Percentiles rank a stretch among this genome's conserved stretches.
Conservation (phyloP, 2,329 filamentous ascomycete genomes). For the Hirsutella rhossiliensis region DNA sequence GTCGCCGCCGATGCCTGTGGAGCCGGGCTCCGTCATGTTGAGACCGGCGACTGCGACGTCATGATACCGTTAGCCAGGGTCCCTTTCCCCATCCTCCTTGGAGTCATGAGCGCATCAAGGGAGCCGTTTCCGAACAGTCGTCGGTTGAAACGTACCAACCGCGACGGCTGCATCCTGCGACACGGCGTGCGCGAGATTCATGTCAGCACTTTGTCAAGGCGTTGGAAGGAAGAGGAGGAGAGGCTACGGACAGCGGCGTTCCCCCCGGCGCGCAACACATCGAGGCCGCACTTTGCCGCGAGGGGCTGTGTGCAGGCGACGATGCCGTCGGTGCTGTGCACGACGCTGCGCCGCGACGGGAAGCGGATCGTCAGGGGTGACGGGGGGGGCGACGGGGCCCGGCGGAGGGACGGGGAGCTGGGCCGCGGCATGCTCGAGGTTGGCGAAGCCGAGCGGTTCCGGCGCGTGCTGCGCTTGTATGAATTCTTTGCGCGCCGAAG, state of each 20-base stretch:
- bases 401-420: constrained; percentile 33
- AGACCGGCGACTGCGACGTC: constrained; percentile 59
- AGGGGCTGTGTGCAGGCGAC: constrained; percentile 84
- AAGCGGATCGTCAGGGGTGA: constrained; percentile 48
- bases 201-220: not conserved
- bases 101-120: not conserved
- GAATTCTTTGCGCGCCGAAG: no score
- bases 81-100: not conserved
- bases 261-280: constrained; percentile 74
- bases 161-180: constrained; percentile 86
- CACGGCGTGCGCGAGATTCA: not conserved
- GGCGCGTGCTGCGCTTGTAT: no score
- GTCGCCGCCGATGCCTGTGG: constrained; percentile 91
- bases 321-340: constrained; percentile 87
- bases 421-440: constrained; percentile 31
- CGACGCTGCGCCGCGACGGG: constrained; percentile 74
- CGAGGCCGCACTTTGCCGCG: constrained; percentile 76
- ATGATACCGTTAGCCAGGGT: not conserved
- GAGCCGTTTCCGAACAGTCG: no score
- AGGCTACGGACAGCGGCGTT: constrained; percentile 69
- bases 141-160: constrained; percentile 43
- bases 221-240: not conserved
- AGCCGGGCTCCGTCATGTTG: constrained; percentile 86
- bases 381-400: constrained; percentile 26
- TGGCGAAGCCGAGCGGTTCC: no score